Evolutionary conservation across 257 asterid species (phyloP).

Genomic region (Asclepias syriaca): DNA sequence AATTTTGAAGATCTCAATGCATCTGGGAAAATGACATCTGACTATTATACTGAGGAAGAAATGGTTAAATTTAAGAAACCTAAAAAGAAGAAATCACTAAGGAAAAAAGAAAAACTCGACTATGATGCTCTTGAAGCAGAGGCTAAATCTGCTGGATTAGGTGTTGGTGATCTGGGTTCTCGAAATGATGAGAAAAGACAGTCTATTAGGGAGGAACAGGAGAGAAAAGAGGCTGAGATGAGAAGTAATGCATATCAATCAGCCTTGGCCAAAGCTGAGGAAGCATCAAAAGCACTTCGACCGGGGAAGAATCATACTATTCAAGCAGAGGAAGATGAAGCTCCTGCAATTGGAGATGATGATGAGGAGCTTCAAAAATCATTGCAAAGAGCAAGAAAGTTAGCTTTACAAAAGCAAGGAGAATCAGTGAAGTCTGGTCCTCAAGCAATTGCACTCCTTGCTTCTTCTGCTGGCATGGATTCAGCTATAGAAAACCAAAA

Average conservation of each 20-base stretch:
- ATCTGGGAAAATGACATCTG: slow-evolving; percentile 53
- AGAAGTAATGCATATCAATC: slow-evolving; percentile 70
- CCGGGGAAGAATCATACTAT: slow-evolving; percentile 28
- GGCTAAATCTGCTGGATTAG: slow-evolving; percentile 87
- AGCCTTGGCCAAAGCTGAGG: slow-evolving; percentile 81
- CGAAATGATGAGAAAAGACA: slow-evolving; percentile 63
- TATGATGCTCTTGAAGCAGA: slow-evolving; percentile 87
- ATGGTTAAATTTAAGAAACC: slow-evolving; percentile 85
- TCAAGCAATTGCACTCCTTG: slow-evolving; percentile 43
- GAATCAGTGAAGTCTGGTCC: slow-evolving; percentile 46
- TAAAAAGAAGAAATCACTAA: slow-evolving; percentile 84
- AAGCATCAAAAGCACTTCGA: slow-evolving; percentile 90
- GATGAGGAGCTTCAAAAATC: slow-evolving; percentile 89
- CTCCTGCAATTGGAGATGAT: slow-evolving; percentile 70
- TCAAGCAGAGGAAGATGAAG: slow-evolving; percentile 56
- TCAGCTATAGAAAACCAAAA: slow-evolving; percentile 35
- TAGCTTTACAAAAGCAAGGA: slow-evolving; percentile 62
- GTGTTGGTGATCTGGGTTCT: slow-evolving; percentile 82
- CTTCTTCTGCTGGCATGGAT: slow-evolving; percentile 41
- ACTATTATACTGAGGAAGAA: slow-evolving; percentile 85
- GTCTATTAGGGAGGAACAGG: slow-evolving; percentile 71
- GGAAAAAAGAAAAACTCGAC: slow-evolving; percentile 89
- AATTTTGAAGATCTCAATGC: slow-evolving; percentile 58
- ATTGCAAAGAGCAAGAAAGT: slow-evolving; percentile 79
- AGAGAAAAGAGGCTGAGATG: slow-evolving; percentile 65